These are phyloP conservation scores for Castanospermum australe DNA, from an alignment of 306 rosid species.

Conservation along the genomic window DNA sequence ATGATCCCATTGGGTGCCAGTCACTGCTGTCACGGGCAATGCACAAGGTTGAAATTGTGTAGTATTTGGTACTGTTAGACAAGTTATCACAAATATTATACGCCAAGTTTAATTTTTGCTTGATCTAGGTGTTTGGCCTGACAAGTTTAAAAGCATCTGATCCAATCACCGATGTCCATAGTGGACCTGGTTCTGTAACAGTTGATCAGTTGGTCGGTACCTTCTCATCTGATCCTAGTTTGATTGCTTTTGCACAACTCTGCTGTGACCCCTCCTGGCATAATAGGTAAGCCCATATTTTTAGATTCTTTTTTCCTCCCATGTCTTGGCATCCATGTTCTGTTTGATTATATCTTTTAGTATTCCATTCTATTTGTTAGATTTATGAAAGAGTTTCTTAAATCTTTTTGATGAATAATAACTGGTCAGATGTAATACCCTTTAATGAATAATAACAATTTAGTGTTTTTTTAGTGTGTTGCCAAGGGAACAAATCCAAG, in stretches of 20 bases:
- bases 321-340: conserved; percentile 19
- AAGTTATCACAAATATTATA: background rate
- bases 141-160: conserved; percentile 57
- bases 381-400: conserved; percentile 1
- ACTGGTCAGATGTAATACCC: background rate
- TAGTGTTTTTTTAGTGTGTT: background rate
- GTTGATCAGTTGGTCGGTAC: conserved; percentile 92
- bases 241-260: conserved; percentile 94
- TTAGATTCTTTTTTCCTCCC: background rate
- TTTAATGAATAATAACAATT: background rate
- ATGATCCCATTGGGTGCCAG: conserved; percentile 96
- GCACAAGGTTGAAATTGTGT: conserved; percentile 79
- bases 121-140: conserved; percentile 82
- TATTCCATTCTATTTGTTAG: background rate
- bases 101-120: conserved; percentile 23
- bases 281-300: conserved; percentile 54
- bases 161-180: conserved; percentile 29
- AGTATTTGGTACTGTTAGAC: background rate
- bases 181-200: conserved; percentile 69
- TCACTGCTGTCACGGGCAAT: conserved; percentile 88
- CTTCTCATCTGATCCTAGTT: conserved; percentile 98
- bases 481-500: background rate
- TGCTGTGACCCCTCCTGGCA: conserved; percentile 90
- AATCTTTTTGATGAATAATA: conserved; percentile 21
- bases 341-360: background rate